These are phyloP conservation scores for Mycosarcoma maydis DNA, from an alignment of 1,284 basidiomycete genomes.

Conservation along the genomic window DNA sequence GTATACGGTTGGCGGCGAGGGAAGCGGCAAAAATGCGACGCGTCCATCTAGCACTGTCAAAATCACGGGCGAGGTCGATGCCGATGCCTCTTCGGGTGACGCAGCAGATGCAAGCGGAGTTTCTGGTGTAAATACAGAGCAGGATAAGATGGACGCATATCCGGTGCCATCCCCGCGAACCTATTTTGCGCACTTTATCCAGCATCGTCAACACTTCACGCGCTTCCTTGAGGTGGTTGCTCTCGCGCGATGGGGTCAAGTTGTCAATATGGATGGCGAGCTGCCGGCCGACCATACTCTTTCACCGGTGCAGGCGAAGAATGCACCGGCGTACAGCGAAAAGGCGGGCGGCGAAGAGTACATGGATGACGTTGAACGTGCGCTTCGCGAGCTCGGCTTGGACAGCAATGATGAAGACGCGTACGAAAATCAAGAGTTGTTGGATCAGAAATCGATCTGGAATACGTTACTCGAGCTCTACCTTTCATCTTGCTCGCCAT, in stretches of 20 bases:
- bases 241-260: conserved; percentile 80
- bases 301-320: conserved; percentile 2
- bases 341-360: conserved; percentile 3
- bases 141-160: conserved; percentile 54
- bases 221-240: conserved; percentile 90
- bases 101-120: conserved; percentile 11
- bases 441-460: conserved; percentile 89
- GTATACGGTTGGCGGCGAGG: conserved; percentile 14
- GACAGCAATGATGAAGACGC: conserved; percentile 27
- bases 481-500: conserved; percentile 71
- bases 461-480: conserved; percentile 96
- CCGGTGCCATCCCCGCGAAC: conserved; percentile 81
- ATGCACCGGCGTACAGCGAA: conserved; percentile 19
- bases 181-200: conserved; percentile 94
- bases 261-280: conserved; percentile 70
- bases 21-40: conserved; percentile 1
- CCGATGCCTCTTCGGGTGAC: conserved; percentile 3
- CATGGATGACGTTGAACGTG: conserved; percentile 22
- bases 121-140: conserved; percentile 2
- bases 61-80: conserved; percentile 8
- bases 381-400: conserved; percentile 25
- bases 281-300: conserved; percentile 5
- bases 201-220: conserved; percentile 83
- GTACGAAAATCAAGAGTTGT: conserved; percentile 73
- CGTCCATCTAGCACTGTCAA: conserved; percentile 20